These are phyloP conservation scores for Eucalyptus albens DNA, from an alignment of 345 rosid species.

Conservation along the genomic window DNA sequence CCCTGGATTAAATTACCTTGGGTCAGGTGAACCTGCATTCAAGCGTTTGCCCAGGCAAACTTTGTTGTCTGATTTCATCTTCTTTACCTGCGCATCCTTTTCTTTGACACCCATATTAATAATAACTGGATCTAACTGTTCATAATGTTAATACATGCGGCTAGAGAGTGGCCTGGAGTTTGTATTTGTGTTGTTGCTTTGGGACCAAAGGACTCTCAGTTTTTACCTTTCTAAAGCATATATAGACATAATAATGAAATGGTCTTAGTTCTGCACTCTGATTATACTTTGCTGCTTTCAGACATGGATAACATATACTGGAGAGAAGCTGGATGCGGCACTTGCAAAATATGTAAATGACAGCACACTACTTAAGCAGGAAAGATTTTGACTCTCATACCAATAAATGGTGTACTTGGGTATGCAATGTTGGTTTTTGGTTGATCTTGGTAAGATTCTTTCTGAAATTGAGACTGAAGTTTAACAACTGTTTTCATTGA, in stretches of 20 bases:
- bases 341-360: constrained; percentile 25
- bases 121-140: not conserved
- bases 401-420: not conserved
- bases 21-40: not conserved
- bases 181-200: not conserved
- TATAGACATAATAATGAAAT: not conserved
- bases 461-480: not conserved
- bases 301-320: constrained; percentile 80
- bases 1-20: not conserved
- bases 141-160: not conserved
- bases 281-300: constrained; percentile 4
- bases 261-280: not conserved
- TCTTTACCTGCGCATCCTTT: not conserved
- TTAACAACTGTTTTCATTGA: not conserved
- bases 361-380: constrained; percentile 10
- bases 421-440: not conserved
- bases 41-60: not conserved
- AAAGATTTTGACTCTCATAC: not conserved
- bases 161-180: not conserved
- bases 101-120: not conserved
- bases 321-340: constrained; percentile 77
- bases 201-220: not conserved
- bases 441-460: not conserved
- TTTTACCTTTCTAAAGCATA: not conserved
- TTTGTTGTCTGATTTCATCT: not conserved